Evolutionary conservation across 2,329 filamentous ascomycete genomes (phyloP).

Genomic region (Shiraia sp.): DNA sequence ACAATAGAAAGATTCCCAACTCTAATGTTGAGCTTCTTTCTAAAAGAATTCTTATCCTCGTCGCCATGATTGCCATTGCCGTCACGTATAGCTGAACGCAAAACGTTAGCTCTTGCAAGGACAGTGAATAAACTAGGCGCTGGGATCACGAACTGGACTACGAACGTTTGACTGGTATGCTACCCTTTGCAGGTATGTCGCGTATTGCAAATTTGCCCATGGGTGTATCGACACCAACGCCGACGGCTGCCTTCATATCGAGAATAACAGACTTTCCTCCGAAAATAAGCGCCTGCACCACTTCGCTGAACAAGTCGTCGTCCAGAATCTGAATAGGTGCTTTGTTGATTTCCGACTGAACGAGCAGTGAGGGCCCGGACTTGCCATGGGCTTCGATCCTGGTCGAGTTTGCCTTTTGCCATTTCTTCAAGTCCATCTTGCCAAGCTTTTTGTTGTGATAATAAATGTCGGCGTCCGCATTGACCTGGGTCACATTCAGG

Average conservation of each 20-base stretch:
- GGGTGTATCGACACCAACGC: constrained; percentile 79
- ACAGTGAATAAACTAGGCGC: constrained; percentile 18
- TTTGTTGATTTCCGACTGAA: constrained; percentile 75
- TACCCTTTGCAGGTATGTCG: constrained; percentile 80
- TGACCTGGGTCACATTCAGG: constrained; percentile 75
- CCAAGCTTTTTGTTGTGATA: constrained; percentile 81
- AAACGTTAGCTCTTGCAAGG: constrained; percentile 36
- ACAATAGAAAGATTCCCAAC: constrained; percentile 73
- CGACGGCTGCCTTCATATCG: constrained; percentile 76
- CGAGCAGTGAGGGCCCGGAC: constrained; percentile 66
- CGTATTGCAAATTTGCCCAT: constrained; percentile 81
- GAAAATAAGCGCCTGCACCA: constrained; percentile 81
- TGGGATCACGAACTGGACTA: constrained; percentile 59
- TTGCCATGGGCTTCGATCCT: constrained; percentile 62
- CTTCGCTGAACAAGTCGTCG: constrained; percentile 73
- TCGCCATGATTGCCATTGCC: constrained; percentile 47
- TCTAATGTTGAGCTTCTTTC: constrained; percentile 60
- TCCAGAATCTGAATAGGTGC: constrained; percentile 84
- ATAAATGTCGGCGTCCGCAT: constrained; percentile 77
- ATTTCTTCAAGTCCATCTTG: constrained; percentile 74
- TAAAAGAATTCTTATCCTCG: constrained; percentile 49
- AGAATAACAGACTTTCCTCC: constrained; percentile 70
- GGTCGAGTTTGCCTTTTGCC: constrained; percentile 85
- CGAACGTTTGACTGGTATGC: constrained; percentile 93
- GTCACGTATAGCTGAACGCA: constrained; percentile 39